These are phyloP conservation scores for Neonectria ditissima DNA, from an alignment of 2,329 filamentous ascomycete species.

Conservation along the genomic window DNA sequence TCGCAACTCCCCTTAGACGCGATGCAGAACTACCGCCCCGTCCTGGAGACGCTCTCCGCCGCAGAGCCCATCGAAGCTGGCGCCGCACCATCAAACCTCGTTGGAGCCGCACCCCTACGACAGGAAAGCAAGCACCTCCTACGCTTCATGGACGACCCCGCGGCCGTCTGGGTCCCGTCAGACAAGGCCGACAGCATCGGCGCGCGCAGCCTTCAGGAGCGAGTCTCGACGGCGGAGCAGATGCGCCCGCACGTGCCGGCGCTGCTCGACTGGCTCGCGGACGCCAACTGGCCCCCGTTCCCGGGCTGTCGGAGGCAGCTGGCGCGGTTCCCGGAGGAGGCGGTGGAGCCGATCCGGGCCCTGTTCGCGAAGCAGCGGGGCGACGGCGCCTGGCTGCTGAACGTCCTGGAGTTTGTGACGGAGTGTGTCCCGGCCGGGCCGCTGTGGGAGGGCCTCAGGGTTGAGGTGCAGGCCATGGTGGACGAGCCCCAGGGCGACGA, in stretches of 20 bases:
- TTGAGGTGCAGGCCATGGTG: constrained; percentile 1
- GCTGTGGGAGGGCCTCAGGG: constrained; percentile 7
- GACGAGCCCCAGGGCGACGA: constrained; percentile 17
- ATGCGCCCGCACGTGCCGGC: constrained; percentile 20
- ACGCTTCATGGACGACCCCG: constrained; percentile 10
- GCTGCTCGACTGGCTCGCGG: constrained; percentile 21
- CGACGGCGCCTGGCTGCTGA: constrained; percentile 20
- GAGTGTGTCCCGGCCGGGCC: constrained; percentile 5
- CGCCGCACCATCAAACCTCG: not conserved
- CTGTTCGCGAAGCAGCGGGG: constrained; percentile 9
- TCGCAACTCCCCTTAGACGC: not conserved
- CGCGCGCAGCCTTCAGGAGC: constrained; percentile 13
- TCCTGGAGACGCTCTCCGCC: constrained; percentile 8
- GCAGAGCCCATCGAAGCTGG: not conserved
- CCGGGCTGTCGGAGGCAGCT: constrained; percentile 8
- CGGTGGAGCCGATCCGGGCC: constrained; percentile 14
- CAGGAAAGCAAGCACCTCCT: not conserved
- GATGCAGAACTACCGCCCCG: constrained; percentile 5
- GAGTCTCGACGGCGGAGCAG: constrained; percentile 2
- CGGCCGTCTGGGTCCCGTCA: constrained; percentile 13
- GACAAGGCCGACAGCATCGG: constrained; percentile 6
- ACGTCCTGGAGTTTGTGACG: constrained; percentile 9
- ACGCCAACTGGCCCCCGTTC: constrained; percentile 19
- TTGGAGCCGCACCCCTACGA: not conserved
- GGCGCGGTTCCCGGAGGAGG: constrained; percentile 15